phyloP scores from a whole-genome alignment of 805 yeast genomes.

The Hanseniaspora osmophila region DNA sequence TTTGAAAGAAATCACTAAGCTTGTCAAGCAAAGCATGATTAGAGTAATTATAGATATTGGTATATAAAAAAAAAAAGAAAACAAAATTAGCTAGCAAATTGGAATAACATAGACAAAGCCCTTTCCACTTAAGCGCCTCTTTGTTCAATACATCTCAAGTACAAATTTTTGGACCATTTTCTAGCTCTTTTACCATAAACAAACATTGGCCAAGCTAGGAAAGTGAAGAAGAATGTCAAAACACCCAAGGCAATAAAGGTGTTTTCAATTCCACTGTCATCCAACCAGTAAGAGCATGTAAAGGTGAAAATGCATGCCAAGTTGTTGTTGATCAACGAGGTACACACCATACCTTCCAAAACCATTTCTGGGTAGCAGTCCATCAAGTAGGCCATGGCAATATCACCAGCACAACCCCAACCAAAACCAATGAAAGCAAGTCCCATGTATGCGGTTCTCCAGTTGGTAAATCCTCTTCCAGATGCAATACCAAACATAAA shows the following conservation, averaged over 20 bases:
- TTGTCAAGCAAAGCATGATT: too few relatives aligned
- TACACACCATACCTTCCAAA: constrained; percentile 60
- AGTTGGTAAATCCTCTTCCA: constrained; percentile 31
- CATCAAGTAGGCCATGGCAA: constrained; percentile 54
- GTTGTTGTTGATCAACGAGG: constrained; percentile 46
- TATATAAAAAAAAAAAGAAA: too few relatives aligned
- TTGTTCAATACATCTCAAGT: constrained; percentile 37
- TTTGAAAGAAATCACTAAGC: too few relatives aligned
- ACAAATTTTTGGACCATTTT: constrained; percentile 41
- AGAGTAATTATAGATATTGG: too few relatives aligned
- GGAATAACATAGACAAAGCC: too few relatives aligned
- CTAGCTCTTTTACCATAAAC: constrained; percentile 48
- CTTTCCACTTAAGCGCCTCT: constrained; percentile 26
- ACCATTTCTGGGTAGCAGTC: constrained; percentile 58
- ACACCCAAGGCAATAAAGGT: constrained; percentile 49
- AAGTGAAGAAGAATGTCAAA: constrained; percentile 42
- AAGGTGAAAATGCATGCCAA: constrained; percentile 56
- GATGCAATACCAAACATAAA: constrained; percentile 56
- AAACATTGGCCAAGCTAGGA: constrained; percentile 42
- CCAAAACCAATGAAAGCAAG: constrained; percentile 54
- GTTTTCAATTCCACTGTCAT: constrained; percentile 39
- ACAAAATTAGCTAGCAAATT: too few relatives aligned
- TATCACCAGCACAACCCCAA: constrained; percentile 60
- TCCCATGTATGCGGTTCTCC: constrained; percentile 45
- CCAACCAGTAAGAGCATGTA: constrained; percentile 47